Evolutionary conservation across 257 asterid genomes (phyloP).

Genomic region (Solanum medicagineum): DNA sequence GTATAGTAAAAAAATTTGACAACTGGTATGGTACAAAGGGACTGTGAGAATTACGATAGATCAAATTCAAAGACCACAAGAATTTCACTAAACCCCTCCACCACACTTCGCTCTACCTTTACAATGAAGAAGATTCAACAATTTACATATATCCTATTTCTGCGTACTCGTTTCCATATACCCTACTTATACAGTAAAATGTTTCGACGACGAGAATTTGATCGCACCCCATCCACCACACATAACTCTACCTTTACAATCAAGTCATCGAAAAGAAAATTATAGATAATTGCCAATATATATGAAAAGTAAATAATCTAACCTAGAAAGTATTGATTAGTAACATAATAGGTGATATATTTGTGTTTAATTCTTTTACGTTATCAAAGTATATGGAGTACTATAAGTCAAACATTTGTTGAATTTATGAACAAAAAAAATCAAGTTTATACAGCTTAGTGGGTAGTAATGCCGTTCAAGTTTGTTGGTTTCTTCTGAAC

Average conservation of each 20-base stretch:
- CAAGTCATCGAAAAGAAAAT: background rate
- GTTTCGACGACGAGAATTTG: rapidly evolving
- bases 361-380: background rate
- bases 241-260: background rate
- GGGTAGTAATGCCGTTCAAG: slow-evolving; percentile 5
- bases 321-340: background rate
- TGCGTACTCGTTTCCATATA: too few species aligned
- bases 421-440: background rate
- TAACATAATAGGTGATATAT: background rate
- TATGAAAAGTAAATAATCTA: background rate
- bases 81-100: too few species aligned
- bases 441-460: background rate
- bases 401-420: background rate
- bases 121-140: background rate
- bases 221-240: background rate
- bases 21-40: too few species aligned
- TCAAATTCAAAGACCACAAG: too few species aligned
- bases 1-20: too few species aligned
- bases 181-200: too few species aligned
- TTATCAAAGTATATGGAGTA: background rate
- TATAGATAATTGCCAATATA: background rate
- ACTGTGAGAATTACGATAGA: too few species aligned
- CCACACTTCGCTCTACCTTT: background rate
- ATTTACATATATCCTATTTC: background rate
- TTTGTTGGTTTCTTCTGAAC: slow-evolving; percentile 2